These are phyloP conservation scores for Elsinoe batatas DNA, from an alignment of 2,329 filamentous ascomycete species.

Conservation along the genomic window DNA sequence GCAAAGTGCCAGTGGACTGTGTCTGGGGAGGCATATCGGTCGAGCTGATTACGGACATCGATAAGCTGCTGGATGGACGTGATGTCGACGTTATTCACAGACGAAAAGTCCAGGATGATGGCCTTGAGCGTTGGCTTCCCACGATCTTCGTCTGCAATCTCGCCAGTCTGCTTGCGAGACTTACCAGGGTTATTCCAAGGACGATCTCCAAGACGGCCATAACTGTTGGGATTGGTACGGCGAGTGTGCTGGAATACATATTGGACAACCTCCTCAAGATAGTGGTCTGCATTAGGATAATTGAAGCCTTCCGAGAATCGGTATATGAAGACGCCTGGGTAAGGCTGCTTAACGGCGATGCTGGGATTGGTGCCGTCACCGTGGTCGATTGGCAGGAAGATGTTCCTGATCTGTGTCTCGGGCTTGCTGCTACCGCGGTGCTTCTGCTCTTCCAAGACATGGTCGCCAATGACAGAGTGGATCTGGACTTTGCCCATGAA, in stretches of 20 bases:
- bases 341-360: conserved; percentile 67
- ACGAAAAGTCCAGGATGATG: conserved; percentile 87
- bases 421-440: conserved; percentile 30
- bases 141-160: conserved; percentile 30
- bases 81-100: conserved; percentile 87
- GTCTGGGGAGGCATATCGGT: conserved; percentile 70
- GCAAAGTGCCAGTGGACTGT: conserved; percentile 92
- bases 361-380: conserved; percentile 84
- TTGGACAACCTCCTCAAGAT: conserved; percentile 58
- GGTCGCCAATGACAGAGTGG: conserved; percentile 72
- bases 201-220: conserved; percentile 53
- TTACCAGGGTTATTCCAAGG: conserved; percentile 94
- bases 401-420: conserved; percentile 53
- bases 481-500: conserved; percentile 79
- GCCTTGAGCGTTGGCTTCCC: conserved; percentile 65
- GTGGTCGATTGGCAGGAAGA: conserved; percentile 81
- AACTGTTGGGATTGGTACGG: conserved; percentile 62
- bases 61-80: conserved; percentile 89
- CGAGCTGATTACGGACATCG: conserved; percentile 88
- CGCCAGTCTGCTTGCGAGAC: conserved; percentile 39
- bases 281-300: conserved; percentile 86
- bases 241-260: conserved; percentile 52
- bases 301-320: conserved; percentile 91
- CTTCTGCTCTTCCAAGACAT: conserved; percentile 49
- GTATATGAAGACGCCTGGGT: conserved; percentile 92